These are phyloP conservation scores for Solanum raphanifolium DNA, from an alignment of 257 asterid genomes.

Conservation along the genomic window DNA sequence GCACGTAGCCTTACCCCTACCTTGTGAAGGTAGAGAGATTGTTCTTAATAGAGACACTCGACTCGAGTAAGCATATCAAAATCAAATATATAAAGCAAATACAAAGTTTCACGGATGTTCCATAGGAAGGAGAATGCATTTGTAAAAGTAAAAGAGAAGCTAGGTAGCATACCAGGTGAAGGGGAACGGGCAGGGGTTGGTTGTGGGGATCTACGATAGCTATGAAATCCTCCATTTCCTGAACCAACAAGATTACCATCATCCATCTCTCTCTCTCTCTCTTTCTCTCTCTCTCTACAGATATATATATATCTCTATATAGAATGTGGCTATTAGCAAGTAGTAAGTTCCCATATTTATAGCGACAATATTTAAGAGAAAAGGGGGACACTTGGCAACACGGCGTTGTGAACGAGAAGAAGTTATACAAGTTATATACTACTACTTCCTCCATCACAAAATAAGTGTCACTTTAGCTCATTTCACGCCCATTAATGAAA, in stretches of 20 bases:
- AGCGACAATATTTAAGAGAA: neutral
- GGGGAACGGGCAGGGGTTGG: slow-evolving; percentile 5
- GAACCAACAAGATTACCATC: slow-evolving; percentile 21
- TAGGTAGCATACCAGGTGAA: neutral
- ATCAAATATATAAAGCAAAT: neutral
- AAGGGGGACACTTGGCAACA: slow-evolving; percentile 32
- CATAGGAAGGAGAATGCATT: neutral
- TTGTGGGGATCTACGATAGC: slow-evolving; percentile 34
- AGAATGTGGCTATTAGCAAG: neutral
- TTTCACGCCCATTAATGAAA: neutral
- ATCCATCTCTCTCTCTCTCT: neutral
- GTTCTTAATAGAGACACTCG: neutral
- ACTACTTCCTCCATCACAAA: neutral
- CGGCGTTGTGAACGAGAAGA: slow-evolving; percentile 53
- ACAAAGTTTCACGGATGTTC: neutral
- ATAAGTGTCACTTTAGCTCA: neutral
- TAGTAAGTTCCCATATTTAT: slow-evolving; percentile 19
- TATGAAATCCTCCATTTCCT: slow-evolving; percentile 45
- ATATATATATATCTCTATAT: neutral
- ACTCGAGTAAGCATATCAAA: neutral
- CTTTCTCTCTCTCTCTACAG: neutral
- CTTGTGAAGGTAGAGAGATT: neutral
- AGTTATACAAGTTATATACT: neutral
- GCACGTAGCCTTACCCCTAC: neutral
- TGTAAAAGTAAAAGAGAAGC: neutral